phyloP scores from a whole-genome alignment of 257 asterid genomes.

The Euphrasia confusa region DNA sequence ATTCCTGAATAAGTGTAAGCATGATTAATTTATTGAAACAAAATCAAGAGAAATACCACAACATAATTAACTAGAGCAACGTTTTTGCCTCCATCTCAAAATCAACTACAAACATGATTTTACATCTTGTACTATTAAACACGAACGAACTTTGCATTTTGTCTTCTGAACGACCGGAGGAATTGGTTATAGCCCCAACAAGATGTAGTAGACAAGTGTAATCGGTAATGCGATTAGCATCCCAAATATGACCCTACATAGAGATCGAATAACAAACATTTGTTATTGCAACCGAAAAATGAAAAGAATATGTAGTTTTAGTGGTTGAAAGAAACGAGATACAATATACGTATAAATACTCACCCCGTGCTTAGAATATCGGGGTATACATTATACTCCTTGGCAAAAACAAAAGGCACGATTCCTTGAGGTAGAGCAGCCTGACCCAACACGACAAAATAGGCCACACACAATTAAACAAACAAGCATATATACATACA shows the following conservation, averaged over 20 bases:
- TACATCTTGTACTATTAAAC: slow-evolving; percentile 38
- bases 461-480: background rate
- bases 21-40: slow-evolving; percentile 11
- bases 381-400: slow-evolving; percentile 55
- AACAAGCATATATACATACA: background rate
- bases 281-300: background rate
- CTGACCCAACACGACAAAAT: slow-evolving; percentile 24
- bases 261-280: background rate
- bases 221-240: slow-evolving; percentile 56
- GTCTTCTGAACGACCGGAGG: background rate
- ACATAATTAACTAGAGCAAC: slow-evolving; percentile 18
- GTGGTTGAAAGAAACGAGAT: too few species aligned
- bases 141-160: slow-evolving; percentile 18
- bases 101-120: slow-evolving; percentile 35
- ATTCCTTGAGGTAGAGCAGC: slow-evolving; percentile 66
- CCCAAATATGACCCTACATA: slow-evolving; percentile 48
- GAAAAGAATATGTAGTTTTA: too few species aligned
- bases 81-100: slow-evolving; percentile 6
- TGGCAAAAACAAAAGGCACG: slow-evolving; percentile 60
- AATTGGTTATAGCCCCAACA: slow-evolving; percentile 38
- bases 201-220: slow-evolving; percentile 49
- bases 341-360: slow-evolving; percentile 13
- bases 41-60: slow-evolving; percentile 11
- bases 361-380: slow-evolving; percentile 60
- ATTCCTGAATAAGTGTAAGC: slow-evolving; percentile 11